Percentiles rank a stretch among this genome's conserved stretches.
phyloP scores from a whole-genome alignment of 192 early-diverging fungal species.

The Gamsiella multidivaricata region DNA sequence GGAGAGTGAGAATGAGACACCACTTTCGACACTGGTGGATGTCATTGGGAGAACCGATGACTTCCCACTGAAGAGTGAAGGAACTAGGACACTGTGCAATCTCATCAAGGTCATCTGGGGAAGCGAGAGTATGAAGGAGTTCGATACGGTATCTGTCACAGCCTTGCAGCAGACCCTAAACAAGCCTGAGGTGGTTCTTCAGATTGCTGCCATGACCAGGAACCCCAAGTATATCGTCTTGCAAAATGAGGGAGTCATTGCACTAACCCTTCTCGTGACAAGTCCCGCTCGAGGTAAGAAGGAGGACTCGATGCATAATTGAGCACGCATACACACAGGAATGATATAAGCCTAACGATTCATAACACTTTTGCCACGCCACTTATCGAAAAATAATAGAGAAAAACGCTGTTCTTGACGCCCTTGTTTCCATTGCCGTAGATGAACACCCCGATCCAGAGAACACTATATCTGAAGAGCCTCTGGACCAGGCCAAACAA shows the following conservation, averaged over 20 bases:
- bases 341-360: too few relatives aligned
- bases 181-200: slow-evolving; percentile 38
- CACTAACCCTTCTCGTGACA: slow-evolving; percentile 61
- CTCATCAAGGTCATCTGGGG: slow-evolving; percentile 64
- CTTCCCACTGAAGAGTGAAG: slow-evolving; percentile 63
- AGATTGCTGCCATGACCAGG: slow-evolving; percentile 58
- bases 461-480: slow-evolving; percentile 8
- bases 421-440: slow-evolving; percentile 7
- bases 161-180: slow-evolving; percentile 56
- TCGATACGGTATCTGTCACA: slow-evolving; percentile 33
- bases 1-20: slow-evolving; percentile 34
- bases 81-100: slow-evolving; percentile 62
- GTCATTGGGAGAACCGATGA: slow-evolving; percentile 63
- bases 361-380: too few relatives aligned
- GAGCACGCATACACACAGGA: too few relatives aligned
- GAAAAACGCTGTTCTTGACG: slow-evolving; percentile 38
- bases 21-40: slow-evolving; percentile 44
- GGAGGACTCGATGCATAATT: too few relatives aligned
- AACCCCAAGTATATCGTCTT: slow-evolving; percentile 65
- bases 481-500: slow-evolving; percentile 13
- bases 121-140: slow-evolving; percentile 44
- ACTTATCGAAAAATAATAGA: too few relatives aligned
- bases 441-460: slow-evolving; percentile 16
- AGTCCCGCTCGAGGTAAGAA: slow-evolving; percentile 51
- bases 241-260: slow-evolving; percentile 68